These are phyloP conservation scores for Hortiboletus campestris DNA, from an alignment of 768 basidiomycete genomes.

Conservation along the genomic window DNA sequence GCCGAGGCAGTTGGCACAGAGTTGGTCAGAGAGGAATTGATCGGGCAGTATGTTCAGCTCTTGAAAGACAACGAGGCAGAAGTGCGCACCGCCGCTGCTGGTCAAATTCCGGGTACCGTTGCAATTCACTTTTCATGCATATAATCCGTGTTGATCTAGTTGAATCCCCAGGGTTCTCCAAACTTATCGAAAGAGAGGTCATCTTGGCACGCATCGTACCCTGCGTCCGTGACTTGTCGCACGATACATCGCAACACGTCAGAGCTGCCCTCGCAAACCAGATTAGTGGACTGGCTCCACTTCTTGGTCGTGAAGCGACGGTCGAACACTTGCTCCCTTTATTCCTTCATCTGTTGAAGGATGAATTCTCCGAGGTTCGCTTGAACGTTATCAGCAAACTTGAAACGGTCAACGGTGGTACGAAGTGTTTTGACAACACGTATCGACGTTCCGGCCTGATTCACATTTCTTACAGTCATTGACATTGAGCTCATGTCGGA, in stretches of 20 bases:
- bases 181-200: conserved; percentile 89
- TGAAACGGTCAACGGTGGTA: conserved; percentile 91
- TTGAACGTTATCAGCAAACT: conserved; percentile 98
- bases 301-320: conserved; percentile 90
- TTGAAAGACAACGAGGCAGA: conserved; percentile 99
- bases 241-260: conserved; percentile 95
- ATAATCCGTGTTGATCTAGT: conserved; percentile 6
- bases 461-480: conserved; percentile 62
- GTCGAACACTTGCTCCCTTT: conserved; percentile 95
- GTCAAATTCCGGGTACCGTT: conserved; percentile 88
- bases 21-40: conserved; percentile 90
- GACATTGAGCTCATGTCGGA: conserved; percentile 94
- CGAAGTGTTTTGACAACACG: conserved; percentile 22
- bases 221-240: conserved; percentile 90
- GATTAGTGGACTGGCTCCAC: conserved; percentile 92
- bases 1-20: conserved; percentile 89
- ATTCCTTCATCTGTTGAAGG: conserved; percentile 94
- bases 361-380: conserved; percentile 97
- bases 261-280: conserved; percentile 94
- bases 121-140: not conserved
- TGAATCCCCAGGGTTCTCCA: conserved; percentile 76
- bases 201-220: conserved; percentile 92
- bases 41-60: conserved; percentile 87
- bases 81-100: conserved; percentile 92
- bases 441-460: conserved; percentile 7